Conservation (phyloP, 2,329 filamentous ascomycete species). For the Fusarium marasasianum region DNA sequence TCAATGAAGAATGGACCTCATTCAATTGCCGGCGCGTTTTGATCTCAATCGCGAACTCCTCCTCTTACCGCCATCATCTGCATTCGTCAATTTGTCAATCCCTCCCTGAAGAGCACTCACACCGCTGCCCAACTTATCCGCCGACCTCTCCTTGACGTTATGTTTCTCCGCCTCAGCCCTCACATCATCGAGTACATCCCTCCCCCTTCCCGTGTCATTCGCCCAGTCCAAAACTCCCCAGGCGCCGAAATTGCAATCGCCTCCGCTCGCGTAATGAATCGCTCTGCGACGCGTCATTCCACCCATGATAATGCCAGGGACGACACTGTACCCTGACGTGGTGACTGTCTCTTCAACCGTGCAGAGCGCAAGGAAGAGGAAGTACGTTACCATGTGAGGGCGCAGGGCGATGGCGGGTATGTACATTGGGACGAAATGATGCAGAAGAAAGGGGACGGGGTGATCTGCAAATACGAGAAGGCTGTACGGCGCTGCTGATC, state of each 20-base stretch:
- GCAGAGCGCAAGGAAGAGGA: conserved; percentile 69
- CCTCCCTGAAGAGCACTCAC: conserved; percentile 48
- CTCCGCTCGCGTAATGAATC: conserved; percentile 65
- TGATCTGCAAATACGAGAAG: conserved; percentile 75
- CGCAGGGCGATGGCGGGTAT: conserved; percentile 71
- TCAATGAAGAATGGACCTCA: background rate
- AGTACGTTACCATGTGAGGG: conserved; percentile 77
- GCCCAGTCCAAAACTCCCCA: conserved; percentile 72
- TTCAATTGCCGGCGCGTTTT: conserved; percentile 19
- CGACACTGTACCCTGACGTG: conserved; percentile 72
- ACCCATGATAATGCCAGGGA: conserved; percentile 63
- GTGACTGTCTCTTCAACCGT: conserved; percentile 74
- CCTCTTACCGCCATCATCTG: conserved; percentile 40
- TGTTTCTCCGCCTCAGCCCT: conserved; percentile 67
- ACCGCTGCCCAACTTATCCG: conserved; percentile 47
- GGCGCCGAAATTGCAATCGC: conserved; percentile 68
- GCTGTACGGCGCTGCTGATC: conserved; percentile 66
- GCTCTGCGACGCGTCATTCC: conserved; percentile 55
- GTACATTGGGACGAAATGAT: conserved; percentile 72
- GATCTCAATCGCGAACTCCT: conserved; percentile 42
- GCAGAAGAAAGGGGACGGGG: conserved; percentile 69
- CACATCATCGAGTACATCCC: conserved; percentile 62
- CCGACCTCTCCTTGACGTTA: conserved; percentile 55
- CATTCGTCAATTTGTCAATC: conserved; percentile 43
- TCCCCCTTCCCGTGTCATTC: conserved; percentile 64